Evolutionary conservation across 2,329 filamentous ascomycete genomes (phyloP).

Genomic region (Macroventuria anomochaeta): DNA sequence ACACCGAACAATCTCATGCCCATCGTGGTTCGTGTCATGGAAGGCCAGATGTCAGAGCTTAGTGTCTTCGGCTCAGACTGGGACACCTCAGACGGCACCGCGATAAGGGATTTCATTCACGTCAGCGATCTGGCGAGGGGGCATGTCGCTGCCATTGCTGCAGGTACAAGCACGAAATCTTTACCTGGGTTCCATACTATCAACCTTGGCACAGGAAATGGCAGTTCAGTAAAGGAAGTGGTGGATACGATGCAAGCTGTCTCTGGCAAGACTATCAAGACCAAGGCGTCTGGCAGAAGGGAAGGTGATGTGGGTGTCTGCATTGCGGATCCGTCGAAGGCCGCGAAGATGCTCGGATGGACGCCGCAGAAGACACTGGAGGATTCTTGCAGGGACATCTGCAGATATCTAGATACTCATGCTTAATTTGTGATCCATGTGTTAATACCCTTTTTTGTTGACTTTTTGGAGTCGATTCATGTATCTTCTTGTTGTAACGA

Average conservation of each 20-base stretch:
- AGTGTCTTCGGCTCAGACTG: conserved; percentile 67
- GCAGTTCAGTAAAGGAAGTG: neutral
- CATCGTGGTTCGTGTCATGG: conserved; percentile 64
- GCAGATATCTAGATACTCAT: conserved; percentile 1
- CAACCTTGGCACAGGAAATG: neutral
- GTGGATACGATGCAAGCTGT: neutral
- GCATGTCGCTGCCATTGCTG: conserved; percentile 62
- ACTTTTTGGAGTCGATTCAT: neutral
- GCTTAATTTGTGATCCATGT: neutral
- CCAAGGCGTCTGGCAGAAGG: neutral
- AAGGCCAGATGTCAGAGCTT: conserved; percentile 57
- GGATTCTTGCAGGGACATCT: conserved; percentile 11
- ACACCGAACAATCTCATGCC: conserved; percentile 68
- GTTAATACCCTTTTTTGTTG: neutral
- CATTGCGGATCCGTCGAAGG: conserved; percentile 1
- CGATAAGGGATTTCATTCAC: conserved; percentile 72
- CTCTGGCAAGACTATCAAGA: neutral
- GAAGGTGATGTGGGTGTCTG: conserved; percentile 3
- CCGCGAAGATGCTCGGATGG: neutral
- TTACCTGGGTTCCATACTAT: neutral
- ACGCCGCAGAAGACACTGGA: conserved; percentile 2
- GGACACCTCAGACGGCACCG: conserved; percentile 67
- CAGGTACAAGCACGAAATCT: neutral
- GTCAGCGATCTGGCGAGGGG: conserved; percentile 69
- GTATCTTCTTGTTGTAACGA: neutral